These are phyloP conservation scores for Pythium coloratum DNA, from an alignment of 352 stramenopile species.

Conservation along the genomic window DNA sequence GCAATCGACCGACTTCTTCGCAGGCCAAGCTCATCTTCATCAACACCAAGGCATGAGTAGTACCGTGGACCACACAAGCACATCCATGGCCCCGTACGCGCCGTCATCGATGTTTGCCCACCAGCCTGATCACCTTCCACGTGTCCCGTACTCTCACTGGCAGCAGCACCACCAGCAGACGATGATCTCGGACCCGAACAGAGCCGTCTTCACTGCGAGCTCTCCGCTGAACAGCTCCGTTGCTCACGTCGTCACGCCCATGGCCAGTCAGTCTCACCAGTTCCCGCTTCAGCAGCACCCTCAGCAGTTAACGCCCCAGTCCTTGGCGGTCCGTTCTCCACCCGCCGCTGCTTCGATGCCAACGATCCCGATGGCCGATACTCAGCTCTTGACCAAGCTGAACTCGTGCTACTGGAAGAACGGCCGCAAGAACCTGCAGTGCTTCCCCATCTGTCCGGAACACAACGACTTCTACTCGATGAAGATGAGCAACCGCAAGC, in stretches of 20 bases:
- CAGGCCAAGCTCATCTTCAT: neutral
- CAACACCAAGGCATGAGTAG: neutral
- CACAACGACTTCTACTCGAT: slow-evolving; percentile 90
- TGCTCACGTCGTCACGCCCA: neutral
- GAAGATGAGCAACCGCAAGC: slow-evolving; percentile 90
- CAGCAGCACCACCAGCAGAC: neutral
- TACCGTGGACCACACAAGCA: neutral
- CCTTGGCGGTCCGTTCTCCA: too few species aligned
- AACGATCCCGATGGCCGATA: slow-evolving; percentile 19
- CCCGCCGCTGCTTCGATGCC: neutral
- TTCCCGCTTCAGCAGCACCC: neutral
- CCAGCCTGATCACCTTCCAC: neutral
- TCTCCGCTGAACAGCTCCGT: neutral
- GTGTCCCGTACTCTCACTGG: neutral
- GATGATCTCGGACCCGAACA: neutral
- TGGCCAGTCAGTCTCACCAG: neutral
- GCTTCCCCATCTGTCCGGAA: slow-evolving; percentile 84
- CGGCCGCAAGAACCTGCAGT: slow-evolving; percentile 89
- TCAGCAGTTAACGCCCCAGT: neutral
- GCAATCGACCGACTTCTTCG: neutral
- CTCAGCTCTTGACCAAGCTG: slow-evolving; percentile 56
- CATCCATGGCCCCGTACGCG: neutral
- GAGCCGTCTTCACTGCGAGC: neutral
- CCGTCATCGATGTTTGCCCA: neutral
- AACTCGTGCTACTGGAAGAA: slow-evolving; percentile 90